Evolutionary conservation across 371 early-diverging fungal species (phyloP).

Genomic region (Mortierella sp.): DNA sequence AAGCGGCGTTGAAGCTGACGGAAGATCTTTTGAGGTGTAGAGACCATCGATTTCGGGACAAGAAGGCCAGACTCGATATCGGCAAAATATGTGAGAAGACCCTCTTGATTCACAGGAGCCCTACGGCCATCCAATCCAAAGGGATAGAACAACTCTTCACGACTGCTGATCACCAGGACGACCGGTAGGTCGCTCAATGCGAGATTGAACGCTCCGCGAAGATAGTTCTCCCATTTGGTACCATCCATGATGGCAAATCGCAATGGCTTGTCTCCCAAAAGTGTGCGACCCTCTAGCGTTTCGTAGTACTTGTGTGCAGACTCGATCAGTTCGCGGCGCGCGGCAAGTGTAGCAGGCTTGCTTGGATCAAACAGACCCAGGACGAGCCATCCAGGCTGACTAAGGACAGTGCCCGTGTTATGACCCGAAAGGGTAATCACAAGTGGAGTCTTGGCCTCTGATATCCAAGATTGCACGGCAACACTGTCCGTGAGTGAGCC

Average conservation of each 20-base stretch:
- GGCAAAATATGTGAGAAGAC: conserved; percentile 25
- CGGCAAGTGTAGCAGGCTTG: conserved; percentile 7
- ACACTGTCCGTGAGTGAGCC: conserved; percentile 26
- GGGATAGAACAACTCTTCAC: conserved; percentile 37
- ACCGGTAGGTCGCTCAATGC: conserved; percentile 27
- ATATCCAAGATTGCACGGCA: conserved; percentile 30
- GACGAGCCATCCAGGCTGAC: conserved; percentile 22
- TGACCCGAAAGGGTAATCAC: conserved; percentile 16
- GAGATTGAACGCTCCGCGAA: conserved; percentile 44
- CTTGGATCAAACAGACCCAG: conserved; percentile 35
- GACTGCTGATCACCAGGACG: conserved; percentile 39
- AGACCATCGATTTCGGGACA: conserved; percentile 37
- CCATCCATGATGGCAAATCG: conserved; percentile 39
- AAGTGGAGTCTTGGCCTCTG: conserved; percentile 10
- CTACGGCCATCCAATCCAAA: conserved; percentile 40
- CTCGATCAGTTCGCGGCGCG: conserved; percentile 39
- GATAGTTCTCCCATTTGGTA: conserved; percentile 37
- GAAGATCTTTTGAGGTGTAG: conserved; percentile 26
- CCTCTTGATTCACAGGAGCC: conserved; percentile 20
- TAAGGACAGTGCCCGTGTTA: conserved; percentile 21
- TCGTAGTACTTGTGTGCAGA: conserved; percentile 25
- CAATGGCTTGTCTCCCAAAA: conserved; percentile 13
- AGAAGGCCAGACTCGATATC: conserved; percentile 31
- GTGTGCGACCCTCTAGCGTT: conserved; percentile 4
- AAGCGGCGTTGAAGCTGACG: conserved; percentile 12